phyloP scores from a whole-genome alignment of 768 basidiomycete genomes.

The Coprinopsis marcescibilis region DNA sequence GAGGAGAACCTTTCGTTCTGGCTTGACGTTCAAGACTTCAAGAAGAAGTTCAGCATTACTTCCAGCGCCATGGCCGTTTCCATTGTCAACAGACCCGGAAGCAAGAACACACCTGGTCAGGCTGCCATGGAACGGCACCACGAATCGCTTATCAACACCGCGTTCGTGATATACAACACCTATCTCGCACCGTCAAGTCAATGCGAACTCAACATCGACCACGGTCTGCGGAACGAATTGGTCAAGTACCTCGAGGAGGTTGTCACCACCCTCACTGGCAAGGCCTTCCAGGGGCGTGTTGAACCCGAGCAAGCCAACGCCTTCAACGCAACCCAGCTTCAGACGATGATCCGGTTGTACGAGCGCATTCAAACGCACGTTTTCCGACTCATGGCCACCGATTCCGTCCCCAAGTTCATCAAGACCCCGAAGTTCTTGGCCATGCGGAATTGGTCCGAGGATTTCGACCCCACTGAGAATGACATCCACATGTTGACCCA shows the following conservation, averaged over 20 bases:
- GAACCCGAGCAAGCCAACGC: conserved; percentile 76
- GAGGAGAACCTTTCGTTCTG: conserved; percentile 98
- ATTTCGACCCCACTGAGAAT: conserved; percentile 61
- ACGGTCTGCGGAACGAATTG: conserved; percentile 90
- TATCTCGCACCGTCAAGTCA: conserved; percentile 95
- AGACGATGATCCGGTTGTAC: conserved; percentile 88
- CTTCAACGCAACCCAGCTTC: conserved; percentile 93
- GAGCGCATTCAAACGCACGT: conserved; percentile 96
- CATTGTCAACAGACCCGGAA: conserved; percentile 30
- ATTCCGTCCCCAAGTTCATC: conserved; percentile 98
- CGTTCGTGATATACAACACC: conserved; percentile 89
- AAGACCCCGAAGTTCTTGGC: conserved; percentile 80
- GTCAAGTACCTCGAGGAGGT: conserved; percentile 91
- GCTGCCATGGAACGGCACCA: conserved; percentile 96
- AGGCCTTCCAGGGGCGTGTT: conserved; percentile 71
- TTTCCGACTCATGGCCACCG: conserved; percentile 96
- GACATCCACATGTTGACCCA: conserved; percentile 52
- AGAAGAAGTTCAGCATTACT: conserved; percentile 91
- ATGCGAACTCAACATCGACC: conserved; percentile 97
- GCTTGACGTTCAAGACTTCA: conserved; percentile 96
- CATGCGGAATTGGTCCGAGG: conserved; percentile 73
- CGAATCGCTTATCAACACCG: conserved; percentile 89
- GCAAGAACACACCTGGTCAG: conserved; percentile 60
- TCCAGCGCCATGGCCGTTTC: conserved; percentile 75
- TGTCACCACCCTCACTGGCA: conserved; percentile 71